Percentiles rank a stretch among this genome's conserved stretches.
These are phyloP conservation scores for Pilaira anomala DNA, from an alignment of 192 early-diverging fungal genomes.

Conservation along the genomic window DNA sequence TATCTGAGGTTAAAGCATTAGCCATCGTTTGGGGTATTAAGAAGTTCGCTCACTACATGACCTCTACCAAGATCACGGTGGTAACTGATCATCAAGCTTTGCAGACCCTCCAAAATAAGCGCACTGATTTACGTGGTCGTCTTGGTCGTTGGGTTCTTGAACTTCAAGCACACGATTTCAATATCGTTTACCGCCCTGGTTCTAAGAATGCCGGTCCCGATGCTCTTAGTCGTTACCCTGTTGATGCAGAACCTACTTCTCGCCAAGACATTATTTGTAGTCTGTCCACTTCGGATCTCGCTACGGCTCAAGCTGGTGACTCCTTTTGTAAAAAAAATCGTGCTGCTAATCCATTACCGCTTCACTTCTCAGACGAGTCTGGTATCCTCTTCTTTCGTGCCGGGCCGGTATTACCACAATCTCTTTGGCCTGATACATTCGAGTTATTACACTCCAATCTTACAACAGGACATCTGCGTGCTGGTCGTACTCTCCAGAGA, in stretches of 20 bases:
- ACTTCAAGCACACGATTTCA: conserved; percentile 2
- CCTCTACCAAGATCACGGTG: conserved; percentile 6
- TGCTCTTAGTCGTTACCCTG: conserved; percentile 12
- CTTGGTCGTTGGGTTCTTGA: neutral
- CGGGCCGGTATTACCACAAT: too few relatives aligned
- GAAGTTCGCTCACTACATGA: neutral
- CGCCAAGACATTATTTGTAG: neutral
- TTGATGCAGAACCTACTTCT: neutral
- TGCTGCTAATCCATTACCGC: too few relatives aligned
- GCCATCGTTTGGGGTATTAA: conserved; percentile 1
- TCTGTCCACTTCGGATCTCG: neutral
- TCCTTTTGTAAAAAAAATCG: neutral
- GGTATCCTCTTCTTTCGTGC: too few relatives aligned
- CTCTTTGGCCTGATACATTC: too few relatives aligned
- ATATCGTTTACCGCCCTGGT: conserved; percentile 4
- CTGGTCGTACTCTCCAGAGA: too few relatives aligned
- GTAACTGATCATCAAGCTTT: conserved; percentile 13
- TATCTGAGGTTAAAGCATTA: too few relatives aligned
- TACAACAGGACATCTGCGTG: too few relatives aligned
- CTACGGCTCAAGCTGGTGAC: neutral
- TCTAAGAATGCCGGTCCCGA: neutral
- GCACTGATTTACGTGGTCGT: neutral
- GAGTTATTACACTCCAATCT: too few relatives aligned
- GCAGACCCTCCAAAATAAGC: neutral
- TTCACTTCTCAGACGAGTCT: too few relatives aligned